A percentile compares a stretch with the other conserved stretches of the same genome.
Evolutionary conservation across 1,284 basidiomycete species (phyloP).

Genomic region (Irpex sp.): DNA sequence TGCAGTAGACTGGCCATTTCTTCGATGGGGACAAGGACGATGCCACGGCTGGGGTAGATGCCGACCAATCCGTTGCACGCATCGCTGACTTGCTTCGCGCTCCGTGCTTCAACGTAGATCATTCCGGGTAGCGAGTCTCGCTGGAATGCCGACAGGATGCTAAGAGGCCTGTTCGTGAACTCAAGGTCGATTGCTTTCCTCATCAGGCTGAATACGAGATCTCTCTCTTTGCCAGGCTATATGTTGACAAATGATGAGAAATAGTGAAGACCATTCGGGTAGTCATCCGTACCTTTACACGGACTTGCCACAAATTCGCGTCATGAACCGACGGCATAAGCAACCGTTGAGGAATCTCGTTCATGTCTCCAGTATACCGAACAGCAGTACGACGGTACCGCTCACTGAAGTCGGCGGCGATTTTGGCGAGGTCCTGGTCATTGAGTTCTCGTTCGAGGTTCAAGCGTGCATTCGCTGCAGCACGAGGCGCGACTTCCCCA

Average conservation of each 20-base stretch:
- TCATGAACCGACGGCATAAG: constrained; percentile 97
- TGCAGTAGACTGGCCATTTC: constrained; percentile 97
- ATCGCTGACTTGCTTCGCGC: constrained; percentile 81
- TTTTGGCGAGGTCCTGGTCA: constrained; percentile 82
- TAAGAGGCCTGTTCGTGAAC: constrained; percentile 72
- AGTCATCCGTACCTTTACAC: too few relatives aligned
- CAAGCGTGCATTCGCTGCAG: constrained; percentile 74
- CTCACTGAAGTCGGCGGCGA: constrained; percentile 82
- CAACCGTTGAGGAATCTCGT: constrained; percentile 92
- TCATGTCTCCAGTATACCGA: constrained; percentile 87
- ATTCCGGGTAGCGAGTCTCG: constrained; percentile 93
- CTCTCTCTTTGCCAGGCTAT: constrained; percentile 87
- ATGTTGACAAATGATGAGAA: constrained; percentile 7
- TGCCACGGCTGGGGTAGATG: constrained; percentile 79
- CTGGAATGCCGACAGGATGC: constrained; percentile 91
- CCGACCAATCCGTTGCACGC: constrained; percentile 92
- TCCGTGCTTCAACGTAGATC: constrained; percentile 94
- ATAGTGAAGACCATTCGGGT: too few relatives aligned
- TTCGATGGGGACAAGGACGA: constrained; percentile 91
- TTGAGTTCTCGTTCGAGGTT: constrained; percentile 79
- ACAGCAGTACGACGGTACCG: constrained; percentile 72
- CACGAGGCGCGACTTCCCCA: constrained; percentile 58
- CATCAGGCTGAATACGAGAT: constrained; percentile 93
- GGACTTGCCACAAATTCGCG: constrained; percentile 93
- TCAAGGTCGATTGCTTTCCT: constrained; percentile 85